phyloP scores from a whole-genome alignment of 2,329 filamentous ascomycete genomes.

The Colletotrichum eleusines region DNA sequence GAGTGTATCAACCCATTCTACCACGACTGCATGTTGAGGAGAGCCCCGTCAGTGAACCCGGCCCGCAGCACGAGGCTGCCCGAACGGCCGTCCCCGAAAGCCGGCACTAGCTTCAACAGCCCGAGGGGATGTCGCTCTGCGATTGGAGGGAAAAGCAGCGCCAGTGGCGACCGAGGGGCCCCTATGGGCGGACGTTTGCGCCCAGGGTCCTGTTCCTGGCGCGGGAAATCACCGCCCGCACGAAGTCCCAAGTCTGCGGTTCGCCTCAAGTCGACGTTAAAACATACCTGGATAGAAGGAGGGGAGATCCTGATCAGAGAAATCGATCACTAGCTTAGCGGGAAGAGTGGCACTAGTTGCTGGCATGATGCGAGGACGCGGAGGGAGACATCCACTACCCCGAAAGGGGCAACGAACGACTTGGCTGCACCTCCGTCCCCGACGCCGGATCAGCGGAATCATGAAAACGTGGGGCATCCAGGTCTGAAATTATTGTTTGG shows the following conservation, averaged over 20 bases:
- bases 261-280: background rate
- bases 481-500: background rate
- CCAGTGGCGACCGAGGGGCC: background rate
- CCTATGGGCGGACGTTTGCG: conserved; percentile 9
- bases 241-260: conserved; percentile 19
- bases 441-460: conserved; percentile 37
- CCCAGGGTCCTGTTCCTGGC: background rate
- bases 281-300: background rate
- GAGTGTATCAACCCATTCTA: background rate
- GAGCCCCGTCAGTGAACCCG: background rate
- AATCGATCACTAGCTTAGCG: background rate
- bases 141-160: conserved; percentile 37
- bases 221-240: background rate
- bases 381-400: conserved; percentile 41
- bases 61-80: background rate
- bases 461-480: background rate
- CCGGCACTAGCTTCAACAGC: background rate
- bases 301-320: background rate
- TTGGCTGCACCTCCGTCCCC: conserved; percentile 1
- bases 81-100: conserved; percentile 3
- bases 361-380: conserved; percentile 36
- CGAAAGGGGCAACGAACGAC: conserved; percentile 32
- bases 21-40: background rate
- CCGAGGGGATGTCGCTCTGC: background rate
- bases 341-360: background rate